These are phyloP conservation scores for Eurotiales sp. DNA, from an alignment of 2,329 filamentous ascomycete species.

Conservation along the genomic window DNA sequence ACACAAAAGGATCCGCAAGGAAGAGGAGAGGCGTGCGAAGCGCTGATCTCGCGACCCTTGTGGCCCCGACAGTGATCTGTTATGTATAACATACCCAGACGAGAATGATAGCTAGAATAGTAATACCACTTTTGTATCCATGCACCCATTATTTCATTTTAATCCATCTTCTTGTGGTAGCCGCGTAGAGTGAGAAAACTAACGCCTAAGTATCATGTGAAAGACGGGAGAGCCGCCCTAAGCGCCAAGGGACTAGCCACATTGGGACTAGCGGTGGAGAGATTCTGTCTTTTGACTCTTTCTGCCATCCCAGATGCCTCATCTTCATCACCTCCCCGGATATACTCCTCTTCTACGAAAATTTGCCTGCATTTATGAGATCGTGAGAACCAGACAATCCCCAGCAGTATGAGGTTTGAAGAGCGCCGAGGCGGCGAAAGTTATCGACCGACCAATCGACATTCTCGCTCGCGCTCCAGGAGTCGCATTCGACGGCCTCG, in stretches of 20 bases:
- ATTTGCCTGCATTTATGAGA: no score
- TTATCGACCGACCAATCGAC: conserved; percentile 37
- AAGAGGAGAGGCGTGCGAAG: conserved; percentile 72
- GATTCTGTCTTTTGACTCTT: no score
- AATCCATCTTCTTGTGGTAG: no score
- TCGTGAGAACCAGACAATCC: not conserved
- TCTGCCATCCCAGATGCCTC: no score
- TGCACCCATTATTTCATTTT: no score
- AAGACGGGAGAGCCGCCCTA: no score
- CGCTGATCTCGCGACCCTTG: conserved; percentile 27
- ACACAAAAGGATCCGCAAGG: conserved; percentile 84
- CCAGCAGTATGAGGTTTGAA: conserved; percentile 28
- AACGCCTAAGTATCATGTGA: no score
- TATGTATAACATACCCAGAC: not conserved
- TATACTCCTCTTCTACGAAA: no score
- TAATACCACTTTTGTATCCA: not conserved
- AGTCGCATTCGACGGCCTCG: conserved; percentile 28
- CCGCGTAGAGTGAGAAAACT: no score
- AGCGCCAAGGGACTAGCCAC: no score
- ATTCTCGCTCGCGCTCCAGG: conserved; percentile 32
- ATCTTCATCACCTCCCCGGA: no score
- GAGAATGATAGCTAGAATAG: not conserved
- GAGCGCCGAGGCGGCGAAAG: conserved; percentile 42
- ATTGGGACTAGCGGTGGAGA: no score
- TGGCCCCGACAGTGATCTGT: not conserved